Conservation (phyloP, 2,329 filamentous ascomycete genomes). For the Corynespora cassiicola region DNA sequence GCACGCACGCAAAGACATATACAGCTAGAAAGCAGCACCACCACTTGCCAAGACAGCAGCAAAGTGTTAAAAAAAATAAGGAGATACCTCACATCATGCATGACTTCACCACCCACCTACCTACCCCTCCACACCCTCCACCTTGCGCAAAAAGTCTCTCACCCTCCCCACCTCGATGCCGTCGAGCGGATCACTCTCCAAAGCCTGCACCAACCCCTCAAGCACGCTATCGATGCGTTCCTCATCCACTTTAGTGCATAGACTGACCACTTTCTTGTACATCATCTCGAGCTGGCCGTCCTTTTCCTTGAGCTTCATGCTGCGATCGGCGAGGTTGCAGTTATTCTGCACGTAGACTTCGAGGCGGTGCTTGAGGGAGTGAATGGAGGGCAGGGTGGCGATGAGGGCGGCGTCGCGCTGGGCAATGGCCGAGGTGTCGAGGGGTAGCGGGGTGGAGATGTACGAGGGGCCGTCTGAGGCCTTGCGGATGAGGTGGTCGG, state of each 20-base stretch:
- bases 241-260: conserved; percentile 84
- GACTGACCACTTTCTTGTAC: conserved; percentile 84
- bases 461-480: conserved; percentile 38
- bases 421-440: conserved; percentile 22
- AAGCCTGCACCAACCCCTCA: conserved; percentile 80
- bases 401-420: conserved; percentile 48
- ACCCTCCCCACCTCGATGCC: conserved; percentile 76
- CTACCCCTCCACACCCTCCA: conserved; percentile 65
- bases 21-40: no score
- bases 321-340: conserved; percentile 69
- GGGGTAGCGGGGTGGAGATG: conserved; percentile 31
- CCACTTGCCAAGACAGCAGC: no score
- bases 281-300: conserved; percentile 86
- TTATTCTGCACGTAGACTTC: conserved; percentile 75
- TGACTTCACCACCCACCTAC: no score
- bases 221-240: conserved; percentile 80
- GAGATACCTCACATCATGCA: no score
- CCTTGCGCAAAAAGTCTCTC: conserved; percentile 78
- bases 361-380: conserved; percentile 68
- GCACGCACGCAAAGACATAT: no score
- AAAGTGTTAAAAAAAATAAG: no score
- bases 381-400: conserved; percentile 38
- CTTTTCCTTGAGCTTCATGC: conserved; percentile 74
- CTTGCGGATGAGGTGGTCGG: conserved; percentile 33
- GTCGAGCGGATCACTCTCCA: conserved; percentile 82